Conservation (phyloP, 129 eudicot genomes). For the Tanacetum coccineum region DNA sequence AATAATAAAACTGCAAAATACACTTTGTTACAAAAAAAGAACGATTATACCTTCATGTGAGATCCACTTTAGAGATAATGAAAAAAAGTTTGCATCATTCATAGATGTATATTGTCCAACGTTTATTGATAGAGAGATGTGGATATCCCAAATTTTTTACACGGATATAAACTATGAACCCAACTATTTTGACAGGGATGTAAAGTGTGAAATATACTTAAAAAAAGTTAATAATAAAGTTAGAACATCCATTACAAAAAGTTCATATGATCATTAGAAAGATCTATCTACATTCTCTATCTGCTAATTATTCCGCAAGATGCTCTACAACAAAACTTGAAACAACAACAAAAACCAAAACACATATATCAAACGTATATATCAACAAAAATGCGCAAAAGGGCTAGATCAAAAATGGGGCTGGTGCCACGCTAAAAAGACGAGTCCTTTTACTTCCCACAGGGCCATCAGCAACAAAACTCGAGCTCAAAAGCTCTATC, state of each 20-base stretch:
- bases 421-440: slow-evolving; percentile 40
- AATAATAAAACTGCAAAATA: no score
- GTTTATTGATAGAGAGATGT: no score
- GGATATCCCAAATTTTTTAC: no score
- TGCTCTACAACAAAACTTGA: slow-evolving; percentile 29
- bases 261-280: slow-evolving; percentile 7
- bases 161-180: no score
- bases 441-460: slow-evolving; percentile 12
- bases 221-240: no score
- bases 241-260: slow-evolving; percentile 21
- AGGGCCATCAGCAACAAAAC: slow-evolving; percentile 48
- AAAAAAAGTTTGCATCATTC: no score
- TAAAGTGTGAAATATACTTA: no score
- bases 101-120: no score
- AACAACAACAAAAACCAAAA: slow-evolving; percentile 16
- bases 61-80: no score
- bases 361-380: slow-evolving; percentile 27
- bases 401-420: slow-evolving; percentile 29
- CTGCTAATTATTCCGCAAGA: slow-evolving; percentile 36
- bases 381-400: slow-evolving; percentile 3
- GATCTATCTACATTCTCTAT: slow-evolving; percentile 25
- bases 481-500: slow-evolving; percentile 70
- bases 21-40: no score
- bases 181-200: no score
- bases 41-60: no score